These are phyloP conservation scores for Colletotrichum destructivum DNA, from an alignment of 2,329 filamentous ascomycete genomes.

Conservation along the genomic window DNA sequence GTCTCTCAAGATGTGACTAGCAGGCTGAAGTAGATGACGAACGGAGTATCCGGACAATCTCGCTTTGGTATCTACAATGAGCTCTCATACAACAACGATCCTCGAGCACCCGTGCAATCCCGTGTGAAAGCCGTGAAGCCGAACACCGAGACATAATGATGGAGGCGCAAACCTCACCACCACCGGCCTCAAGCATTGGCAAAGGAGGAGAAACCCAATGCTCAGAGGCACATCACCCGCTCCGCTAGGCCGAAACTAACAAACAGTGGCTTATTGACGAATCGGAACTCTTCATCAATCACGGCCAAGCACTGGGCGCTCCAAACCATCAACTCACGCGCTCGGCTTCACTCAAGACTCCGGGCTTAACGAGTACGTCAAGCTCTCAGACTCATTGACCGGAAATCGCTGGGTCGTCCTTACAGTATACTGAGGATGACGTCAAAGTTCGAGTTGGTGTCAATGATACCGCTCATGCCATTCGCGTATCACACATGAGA, in stretches of 20 bases:
- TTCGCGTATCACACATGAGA: constrained; percentile 34
- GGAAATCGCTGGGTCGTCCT: background rate
- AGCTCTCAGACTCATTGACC: too few species aligned
- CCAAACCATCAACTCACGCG: background rate
- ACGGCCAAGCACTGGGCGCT: constrained; percentile 8
- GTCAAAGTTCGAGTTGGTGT: constrained; percentile 4
- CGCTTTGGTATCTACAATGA: background rate
- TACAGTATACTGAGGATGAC: constrained; percentile 14
- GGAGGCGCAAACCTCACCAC: background rate
- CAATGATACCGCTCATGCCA: constrained; percentile 1
- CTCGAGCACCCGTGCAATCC: too few species aligned
- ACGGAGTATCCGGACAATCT: background rate
- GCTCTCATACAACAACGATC: background rate
- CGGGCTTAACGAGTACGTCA: background rate
- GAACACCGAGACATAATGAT: background rate
- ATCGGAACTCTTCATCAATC: constrained; percentile 24
- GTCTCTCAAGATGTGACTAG: too few species aligned
- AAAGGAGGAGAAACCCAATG: background rate
- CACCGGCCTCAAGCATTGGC: background rate
- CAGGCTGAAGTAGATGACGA: too few species aligned
- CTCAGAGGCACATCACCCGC: background rate
- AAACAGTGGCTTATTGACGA: background rate
- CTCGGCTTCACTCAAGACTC: background rate
- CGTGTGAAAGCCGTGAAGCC: background rate
- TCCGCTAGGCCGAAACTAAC: constrained; percentile 7